Evolutionary conservation across 1,139 yeast genomes (phyloP), one percentile per base, ranked within the genome.

Genomic region (Debaryomyces sp.): DNA sequence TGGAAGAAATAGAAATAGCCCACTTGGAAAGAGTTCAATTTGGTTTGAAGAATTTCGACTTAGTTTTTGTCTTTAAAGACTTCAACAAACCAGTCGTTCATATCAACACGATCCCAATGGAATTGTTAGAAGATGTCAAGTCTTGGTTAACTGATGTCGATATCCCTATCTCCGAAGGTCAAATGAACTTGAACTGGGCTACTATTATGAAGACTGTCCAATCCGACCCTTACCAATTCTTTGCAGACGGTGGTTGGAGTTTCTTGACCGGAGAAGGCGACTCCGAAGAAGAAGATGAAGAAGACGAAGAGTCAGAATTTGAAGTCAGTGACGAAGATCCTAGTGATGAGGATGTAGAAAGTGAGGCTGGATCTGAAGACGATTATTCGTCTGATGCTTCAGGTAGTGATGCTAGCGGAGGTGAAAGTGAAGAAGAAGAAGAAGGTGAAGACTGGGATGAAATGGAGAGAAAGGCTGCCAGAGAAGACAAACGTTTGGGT

Each of bases 71-170:
- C 5, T 92, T 89, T 71, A 94, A 92, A 70, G 98, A 94, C 69
- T 91, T 91, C 65, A 75, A 78, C 54, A 84, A 80, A 60, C 88
- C 98, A 0, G 97, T 91, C 22, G 89, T 89, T 18, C 97, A 94
- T 67, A 85, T 94, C 57, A 94, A 92, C 67, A 91, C 98, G 2
- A 90, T 94, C 51, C 98, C 98, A 27, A 90, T 91, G 83, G 96
- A 89, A 60, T 80, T 89, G 50, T 75, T 94, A 49, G 99, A 94
- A 63, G 94, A 89, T 64, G 89, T 94, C 56, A 94, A 94, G 69
- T 90, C 91, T 46, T 94, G 99, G 99, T 77, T 94, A 53, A 90
- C 96, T 23, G 96, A 92, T 67, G 96, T 90, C 64, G 98, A 94
- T 67, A 87, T 95, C 54, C 97, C 99, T 38, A 84, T 81, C 70